Evolutionary conservation across 1,284 basidiomycete species (phyloP).

Genomic region (Ustilago trichophora): DNA sequence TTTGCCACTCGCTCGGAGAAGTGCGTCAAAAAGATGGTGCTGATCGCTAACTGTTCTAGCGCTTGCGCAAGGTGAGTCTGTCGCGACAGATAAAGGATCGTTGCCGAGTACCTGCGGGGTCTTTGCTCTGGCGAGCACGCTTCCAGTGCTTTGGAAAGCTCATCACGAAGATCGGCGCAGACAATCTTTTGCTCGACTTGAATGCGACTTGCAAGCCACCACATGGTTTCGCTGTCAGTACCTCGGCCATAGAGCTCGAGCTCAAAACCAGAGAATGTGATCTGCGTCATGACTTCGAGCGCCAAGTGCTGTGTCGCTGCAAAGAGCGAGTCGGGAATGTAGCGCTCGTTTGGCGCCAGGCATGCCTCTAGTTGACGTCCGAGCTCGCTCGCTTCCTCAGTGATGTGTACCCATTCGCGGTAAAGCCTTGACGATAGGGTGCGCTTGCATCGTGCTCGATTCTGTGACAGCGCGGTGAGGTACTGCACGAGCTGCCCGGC

Average conservation of each 20-base stretch:
- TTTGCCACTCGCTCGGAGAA: conserved; percentile 1
- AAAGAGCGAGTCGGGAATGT: conserved; percentile 48
- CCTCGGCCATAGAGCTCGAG: conserved; percentile 75
- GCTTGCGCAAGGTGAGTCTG: conserved; percentile 31
- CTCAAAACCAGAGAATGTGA: conserved; percentile 79
- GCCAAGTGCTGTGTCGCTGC: conserved; percentile 73
- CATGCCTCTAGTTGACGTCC: conserved; percentile 22
- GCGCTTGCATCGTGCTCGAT: conserved; percentile 49
- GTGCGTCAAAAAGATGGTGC: conserved; percentile 18
- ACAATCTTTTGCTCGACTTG: conserved; percentile 33
- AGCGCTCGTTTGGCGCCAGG: conserved; percentile 20
- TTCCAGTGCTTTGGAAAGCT: conserved; percentile 22
- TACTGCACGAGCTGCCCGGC: conserved; percentile 49
- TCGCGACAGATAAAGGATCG: conserved; percentile 26
- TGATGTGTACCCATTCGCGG: conserved; percentile 38
- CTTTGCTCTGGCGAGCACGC: background rate
- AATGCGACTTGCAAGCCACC: conserved; percentile 45
- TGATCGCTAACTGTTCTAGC: conserved; percentile 19
- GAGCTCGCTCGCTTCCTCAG: conserved; percentile 39
- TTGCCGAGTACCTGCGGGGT: conserved; percentile 6
- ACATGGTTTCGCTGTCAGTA: conserved; percentile 30
- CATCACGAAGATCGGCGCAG: conserved; percentile 30
- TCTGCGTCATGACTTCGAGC: conserved; percentile 73
- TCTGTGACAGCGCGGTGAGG: conserved; percentile 46
- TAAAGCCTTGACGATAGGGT: conserved; percentile 37